Base-by-base conservation (phyloP, 1,284 basidiomycete genomes). In the Takashimella koratensis region DNA sequence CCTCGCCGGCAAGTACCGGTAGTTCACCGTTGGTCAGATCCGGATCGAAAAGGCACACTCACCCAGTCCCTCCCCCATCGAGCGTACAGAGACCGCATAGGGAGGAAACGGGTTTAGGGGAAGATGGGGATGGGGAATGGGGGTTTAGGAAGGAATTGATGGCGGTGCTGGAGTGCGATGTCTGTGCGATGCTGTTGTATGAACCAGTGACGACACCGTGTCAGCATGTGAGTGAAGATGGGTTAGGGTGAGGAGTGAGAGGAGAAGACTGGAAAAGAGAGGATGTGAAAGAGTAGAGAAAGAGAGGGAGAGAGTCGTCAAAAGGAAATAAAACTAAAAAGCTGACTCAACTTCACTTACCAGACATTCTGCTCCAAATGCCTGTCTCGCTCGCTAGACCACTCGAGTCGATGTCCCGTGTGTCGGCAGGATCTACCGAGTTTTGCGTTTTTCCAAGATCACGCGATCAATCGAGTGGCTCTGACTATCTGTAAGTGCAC, bases 341-440 rank as follows among this genome's bases (percentile, higher is more conserved):
- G 48, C 53, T 56, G 48, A 58, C n/a, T n/a, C n/a, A n/a, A n/a
- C n/a, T n/a, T n/a, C n/a, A n/a, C n/a, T 43, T 13, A 52, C 3
- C 68, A 92, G 87, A 94, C 93, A 0, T 97, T 94, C 75, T 97
- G 95, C 73, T 80, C 83, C 11, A 84, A 83, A 64, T 98, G 93
- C 76, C 82, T 98, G 23, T 85, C 90, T 53, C 85, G 93, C 45
- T 87, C 90, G 6, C 81, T 95, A 56, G 93, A 97, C 72, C 90
- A 97, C 75, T 86, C 81, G 58, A 75, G 79, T 44, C 77, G 82
- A 16, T 97, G 93, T 72, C 94, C 94, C 1, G 79, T 96, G 6
- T 98, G 93, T 74, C 82, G 93, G 51, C 80, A 86, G 56, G 79
- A 81, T 40, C 80, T 94, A 27, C 89, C 90, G 1, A 80, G 80